Evolutionary conservation across 169 alveolate genomes (phyloP), one percentile per base, ranked within the genome.

Genomic region (Eimeria acervulina): DNA sequence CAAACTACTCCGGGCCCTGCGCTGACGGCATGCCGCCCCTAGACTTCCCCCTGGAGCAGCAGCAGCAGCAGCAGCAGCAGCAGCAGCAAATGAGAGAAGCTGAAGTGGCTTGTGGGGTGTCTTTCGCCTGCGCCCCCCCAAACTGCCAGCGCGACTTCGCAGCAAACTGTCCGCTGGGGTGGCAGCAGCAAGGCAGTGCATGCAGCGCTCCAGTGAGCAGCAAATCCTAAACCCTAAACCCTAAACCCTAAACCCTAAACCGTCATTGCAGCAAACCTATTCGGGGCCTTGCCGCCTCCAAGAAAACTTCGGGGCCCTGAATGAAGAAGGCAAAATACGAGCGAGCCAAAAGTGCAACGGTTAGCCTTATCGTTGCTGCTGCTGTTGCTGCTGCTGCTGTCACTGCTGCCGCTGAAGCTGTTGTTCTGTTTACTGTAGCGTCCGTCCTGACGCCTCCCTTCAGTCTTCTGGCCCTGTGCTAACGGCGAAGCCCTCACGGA

Each of bases 151-250:
- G 80, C 80, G 80, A 68, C 80, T 68, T 31, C 80, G 36, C 80
- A 15, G 40, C 40, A 10, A 10, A 6, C 15, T 68, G 80, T 68
- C 80, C 80, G 10, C 38, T 68, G 47, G 80, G 47, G 21, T 68
- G 80, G 80, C 36, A n/a, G 80, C 80, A 31, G 80, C 36, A 33
- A 5, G 42, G 80, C 36, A 33, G 42, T 21, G 38, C 42, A n/a
- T 68, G 80, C 80, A 33, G 19, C 47, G 80, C 80, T 1, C 80
- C 80, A 12, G 80, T 68, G n/a, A 68, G 80, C 47, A 5, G 17
- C 80, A 52, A 52, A 31, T 40, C 80, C 80, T 33, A n/a, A 68
- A 33, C 80, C 47, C 80, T 68, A 68, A 68, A 68, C 80, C 80
- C 80, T 31, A n/a, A 68, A n/a, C 80, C 38, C 80, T 68, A 31